Evolutionary conservation across 768 basidiomycete species (phyloP).

Genomic region (Auriculariales sp.): DNA sequence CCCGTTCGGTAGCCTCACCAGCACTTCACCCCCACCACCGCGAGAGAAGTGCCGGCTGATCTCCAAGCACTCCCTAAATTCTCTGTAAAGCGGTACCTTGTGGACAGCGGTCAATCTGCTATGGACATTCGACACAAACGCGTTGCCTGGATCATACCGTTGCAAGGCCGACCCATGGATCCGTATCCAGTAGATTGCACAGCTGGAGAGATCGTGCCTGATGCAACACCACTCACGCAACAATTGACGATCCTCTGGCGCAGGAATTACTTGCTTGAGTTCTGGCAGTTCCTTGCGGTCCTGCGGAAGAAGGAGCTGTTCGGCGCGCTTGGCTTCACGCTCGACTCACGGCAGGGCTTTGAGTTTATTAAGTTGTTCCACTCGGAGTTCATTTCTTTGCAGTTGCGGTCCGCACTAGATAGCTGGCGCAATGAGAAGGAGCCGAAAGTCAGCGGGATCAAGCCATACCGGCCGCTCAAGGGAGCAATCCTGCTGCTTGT

Average conservation of each 20-base stretch:
- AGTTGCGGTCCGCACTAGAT: neutral
- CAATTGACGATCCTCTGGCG: neutral
- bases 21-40: neutral
- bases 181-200: neutral
- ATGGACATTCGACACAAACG: neutral
- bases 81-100: neutral
- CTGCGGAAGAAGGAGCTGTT: neutral
- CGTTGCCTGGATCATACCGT: neutral
- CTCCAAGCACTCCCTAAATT: neutral
- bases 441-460: neutral
- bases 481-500: neutral
- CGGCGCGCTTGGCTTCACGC: neutral
- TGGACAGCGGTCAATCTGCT: neutral
- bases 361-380: neutral
- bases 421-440: neutral
- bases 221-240: neutral
- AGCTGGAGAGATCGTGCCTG: neutral
- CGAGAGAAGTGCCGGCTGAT: neutral
- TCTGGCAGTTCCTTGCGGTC: neutral
- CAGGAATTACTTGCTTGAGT: neutral
- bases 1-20: neutral
- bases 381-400: neutral
- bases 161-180: neutral
- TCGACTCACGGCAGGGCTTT: neutral
- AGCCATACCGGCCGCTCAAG: neutral